Evolutionary conservation across 2,329 filamentous ascomycete genomes (phyloP).

Genomic region (Stemphylium vesicarium): DNA sequence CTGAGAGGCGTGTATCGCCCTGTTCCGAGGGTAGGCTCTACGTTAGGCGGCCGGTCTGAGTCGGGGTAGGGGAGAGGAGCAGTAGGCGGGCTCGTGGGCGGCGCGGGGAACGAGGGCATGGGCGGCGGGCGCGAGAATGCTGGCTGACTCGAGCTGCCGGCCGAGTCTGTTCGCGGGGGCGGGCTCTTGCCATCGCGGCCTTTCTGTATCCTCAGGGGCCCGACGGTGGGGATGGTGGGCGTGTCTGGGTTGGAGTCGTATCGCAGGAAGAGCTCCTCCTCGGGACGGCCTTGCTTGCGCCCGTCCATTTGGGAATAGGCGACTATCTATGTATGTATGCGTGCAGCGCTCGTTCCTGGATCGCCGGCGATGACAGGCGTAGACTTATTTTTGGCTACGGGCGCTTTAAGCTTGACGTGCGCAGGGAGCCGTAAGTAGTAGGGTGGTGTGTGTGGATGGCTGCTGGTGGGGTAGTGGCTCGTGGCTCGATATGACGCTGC

Average conservation of each 20-base stretch:
- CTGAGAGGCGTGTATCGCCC: conserved; percentile 46
- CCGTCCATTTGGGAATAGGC: conserved; percentile 49
- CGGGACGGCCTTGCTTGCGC: conserved; percentile 68
- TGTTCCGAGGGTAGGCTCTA: conserved; percentile 25
- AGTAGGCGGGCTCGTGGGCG: conserved; percentile 57
- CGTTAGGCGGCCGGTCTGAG: conserved; percentile 41
- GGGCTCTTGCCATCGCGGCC: conserved; percentile 60
- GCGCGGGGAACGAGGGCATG: conserved; percentile 69
- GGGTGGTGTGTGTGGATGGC: conserved; percentile 18
- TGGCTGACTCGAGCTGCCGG: conserved; percentile 63
- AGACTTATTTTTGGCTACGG: conserved; percentile 35
- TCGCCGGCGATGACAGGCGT: conserved; percentile 31
- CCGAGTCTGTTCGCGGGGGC: conserved; percentile 65
- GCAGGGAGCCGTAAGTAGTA: conserved; percentile 8
- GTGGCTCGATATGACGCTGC: conserved; percentile 15
- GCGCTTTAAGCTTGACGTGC: conserved; percentile 25
- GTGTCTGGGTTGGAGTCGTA: conserved; percentile 63
- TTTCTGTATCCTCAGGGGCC: conserved; percentile 85
- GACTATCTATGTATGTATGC: conserved; percentile 9
- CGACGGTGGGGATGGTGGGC: conserved; percentile 83
- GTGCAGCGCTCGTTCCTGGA: conserved; percentile 19
- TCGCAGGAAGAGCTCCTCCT: conserved; percentile 82
- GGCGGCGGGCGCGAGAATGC: conserved; percentile 49
- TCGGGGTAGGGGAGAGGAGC: conserved; percentile 56
- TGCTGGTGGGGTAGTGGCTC: conserved; percentile 27